Evolutionary conservation across 768 basidiomycete genomes (phyloP).

Genomic region (Phylloporus scabripes): DNA sequence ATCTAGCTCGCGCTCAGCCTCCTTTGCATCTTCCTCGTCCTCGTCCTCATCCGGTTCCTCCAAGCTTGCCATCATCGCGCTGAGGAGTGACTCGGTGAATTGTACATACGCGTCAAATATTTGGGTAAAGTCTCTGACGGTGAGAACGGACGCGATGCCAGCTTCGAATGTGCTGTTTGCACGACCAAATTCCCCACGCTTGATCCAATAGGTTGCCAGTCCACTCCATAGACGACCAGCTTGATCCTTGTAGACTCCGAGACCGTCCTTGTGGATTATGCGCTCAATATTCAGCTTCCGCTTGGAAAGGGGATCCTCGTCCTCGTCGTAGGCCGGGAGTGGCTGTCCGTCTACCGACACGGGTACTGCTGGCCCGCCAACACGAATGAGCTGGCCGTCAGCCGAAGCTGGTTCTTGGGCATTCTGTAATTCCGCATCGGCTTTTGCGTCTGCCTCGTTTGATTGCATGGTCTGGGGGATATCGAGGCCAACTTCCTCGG

Average conservation of each 20-base stretch:
- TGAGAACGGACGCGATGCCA: slow-evolving; percentile 79
- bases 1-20: slow-evolving; percentile 82
- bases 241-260: slow-evolving; percentile 91
- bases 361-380: slow-evolving; percentile 60
- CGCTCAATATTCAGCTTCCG: slow-evolving; percentile 79
- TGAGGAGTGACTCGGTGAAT: slow-evolving; percentile 86
- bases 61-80: slow-evolving; percentile 81
- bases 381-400: slow-evolving; percentile 61
- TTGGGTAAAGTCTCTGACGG: slow-evolving; percentile 94
- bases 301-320: slow-evolving; percentile 71
- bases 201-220: slow-evolving; percentile 97
- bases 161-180: slow-evolving; percentile 85
- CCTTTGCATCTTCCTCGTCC: slow-evolving; percentile 72
- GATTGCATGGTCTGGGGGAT: slow-evolving; percentile 65
- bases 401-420: slow-evolving; percentile 40
- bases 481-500: slow-evolving; percentile 90
- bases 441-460: slow-evolving; percentile 44
- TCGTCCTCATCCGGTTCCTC: slow-evolving; percentile 71
- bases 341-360: slow-evolving; percentile 48
- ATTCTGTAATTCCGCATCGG: slow-evolving; percentile 40
- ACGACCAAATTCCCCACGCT: slow-evolving; percentile 90
- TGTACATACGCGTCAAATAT: slow-evolving; percentile 97
- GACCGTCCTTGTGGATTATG: slow-evolving; percentile 81
- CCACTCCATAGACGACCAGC: slow-evolving; percentile 96
- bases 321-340: slow-evolving; percentile 59